phyloP scores from a whole-genome alignment of 1,284 basidiomycete species.

The Tausonia pullulans region DNA sequence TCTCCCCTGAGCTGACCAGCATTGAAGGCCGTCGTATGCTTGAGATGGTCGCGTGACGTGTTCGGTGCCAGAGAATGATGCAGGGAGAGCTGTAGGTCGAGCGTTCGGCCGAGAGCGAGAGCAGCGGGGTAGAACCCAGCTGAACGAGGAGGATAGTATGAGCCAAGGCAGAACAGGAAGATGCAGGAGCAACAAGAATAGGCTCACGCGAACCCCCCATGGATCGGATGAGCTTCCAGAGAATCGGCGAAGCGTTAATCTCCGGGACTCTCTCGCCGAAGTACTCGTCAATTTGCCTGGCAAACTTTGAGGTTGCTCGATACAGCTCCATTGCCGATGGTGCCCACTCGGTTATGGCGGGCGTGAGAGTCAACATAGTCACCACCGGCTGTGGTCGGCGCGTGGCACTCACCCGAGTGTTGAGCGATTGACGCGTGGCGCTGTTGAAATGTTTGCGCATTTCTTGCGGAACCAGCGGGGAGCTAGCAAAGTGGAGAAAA shows the following conservation, averaged over 20 bases:
- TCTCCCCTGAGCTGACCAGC: too few relatives aligned
- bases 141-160: conserved; percentile 21
- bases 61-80: background rate
- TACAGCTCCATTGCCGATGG: conserved; percentile 52
- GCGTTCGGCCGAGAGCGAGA: conserved; percentile 20
- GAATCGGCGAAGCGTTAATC: conserved; percentile 60
- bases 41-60: too few relatives aligned
- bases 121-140: conserved; percentile 44
- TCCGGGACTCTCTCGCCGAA: conserved; percentile 63
- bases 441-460: conserved; percentile 58
- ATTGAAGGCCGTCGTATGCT: too few relatives aligned
- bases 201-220: conserved; percentile 59
- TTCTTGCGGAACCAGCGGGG: conserved; percentile 46
- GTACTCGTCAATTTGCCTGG: conserved; percentile 42
- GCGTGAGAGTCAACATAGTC: too few relatives aligned
- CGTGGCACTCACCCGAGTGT: too few relatives aligned
- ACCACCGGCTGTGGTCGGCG: too few relatives aligned
- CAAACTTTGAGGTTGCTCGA: conserved; percentile 49
- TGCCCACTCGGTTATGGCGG: conserved; percentile 43
- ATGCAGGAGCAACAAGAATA: conserved; percentile 13
- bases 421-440: too few relatives aligned
- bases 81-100: conserved; percentile 28
- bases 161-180: background rate
- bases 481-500: conserved; percentile 61
- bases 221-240: conserved; percentile 61